Evolutionary conservation across 2,329 filamentous ascomycete genomes (phyloP).

Genomic region (Aspergillus melleus): DNA sequence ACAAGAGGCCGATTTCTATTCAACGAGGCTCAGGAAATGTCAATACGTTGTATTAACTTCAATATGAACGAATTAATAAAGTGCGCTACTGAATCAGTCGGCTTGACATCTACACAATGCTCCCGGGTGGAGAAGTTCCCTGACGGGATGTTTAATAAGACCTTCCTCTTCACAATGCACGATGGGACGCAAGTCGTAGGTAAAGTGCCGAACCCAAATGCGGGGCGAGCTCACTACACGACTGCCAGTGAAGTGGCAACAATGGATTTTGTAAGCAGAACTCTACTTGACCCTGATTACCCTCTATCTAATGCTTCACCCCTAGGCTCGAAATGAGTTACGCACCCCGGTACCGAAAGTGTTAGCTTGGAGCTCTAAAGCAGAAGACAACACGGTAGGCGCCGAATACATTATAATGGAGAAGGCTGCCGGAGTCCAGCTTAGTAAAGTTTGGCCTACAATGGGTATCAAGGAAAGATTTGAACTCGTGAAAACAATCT

Average conservation of each 20-base stretch:
- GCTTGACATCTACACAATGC: neutral
- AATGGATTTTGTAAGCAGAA: slow-evolving; percentile 19
- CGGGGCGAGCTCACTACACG: slow-evolving; percentile 16
- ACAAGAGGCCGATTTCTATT: neutral
- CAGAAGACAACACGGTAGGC: slow-evolving; percentile 5
- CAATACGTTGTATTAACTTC: neutral
- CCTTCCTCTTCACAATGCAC: neutral
- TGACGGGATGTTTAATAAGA: neutral
- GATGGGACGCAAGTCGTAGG: slow-evolving; percentile 14
- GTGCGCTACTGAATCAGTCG: neutral
- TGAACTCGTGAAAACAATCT: slow-evolving; percentile 27
- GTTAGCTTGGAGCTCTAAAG: slow-evolving; percentile 12
- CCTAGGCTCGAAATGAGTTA: slow-evolving; percentile 16
- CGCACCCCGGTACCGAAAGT: slow-evolving; percentile 14
- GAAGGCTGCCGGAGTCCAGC: slow-evolving; percentile 26
- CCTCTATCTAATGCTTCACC: slow-evolving; percentile 12
- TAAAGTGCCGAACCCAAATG: slow-evolving; percentile 23
- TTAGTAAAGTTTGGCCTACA: slow-evolving; percentile 30
- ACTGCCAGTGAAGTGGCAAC: slow-evolving; percentile 24
- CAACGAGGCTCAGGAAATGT: neutral
- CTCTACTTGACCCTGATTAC: neutral
- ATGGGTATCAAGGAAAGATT: slow-evolving; percentile 28
- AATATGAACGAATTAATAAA: neutral
- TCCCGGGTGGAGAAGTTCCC: neutral
- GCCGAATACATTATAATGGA: slow-evolving; percentile 18